Percentiles rank a stretch among this genome's conserved stretches.
Conservation (phyloP, 352 stramenopile genomes). For the Globisporangium polare region DNA sequence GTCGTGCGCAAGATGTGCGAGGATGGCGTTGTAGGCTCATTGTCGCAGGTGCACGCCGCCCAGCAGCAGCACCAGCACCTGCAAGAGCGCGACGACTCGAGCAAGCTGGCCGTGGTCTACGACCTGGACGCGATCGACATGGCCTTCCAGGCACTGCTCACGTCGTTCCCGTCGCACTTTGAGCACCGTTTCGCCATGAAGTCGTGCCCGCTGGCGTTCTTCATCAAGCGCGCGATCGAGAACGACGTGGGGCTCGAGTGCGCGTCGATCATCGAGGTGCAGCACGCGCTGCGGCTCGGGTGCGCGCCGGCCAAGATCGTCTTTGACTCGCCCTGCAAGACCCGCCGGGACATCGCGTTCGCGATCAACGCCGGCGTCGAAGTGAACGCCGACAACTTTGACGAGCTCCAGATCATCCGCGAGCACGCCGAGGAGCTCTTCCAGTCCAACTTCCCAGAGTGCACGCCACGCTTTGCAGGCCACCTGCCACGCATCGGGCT, state of each 20-base stretch:
- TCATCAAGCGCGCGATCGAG: conserved; percentile 72
- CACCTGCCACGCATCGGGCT: conserved; percentile 83
- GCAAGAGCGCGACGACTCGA: conserved; percentile 27
- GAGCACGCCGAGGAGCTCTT: conserved; percentile 87
- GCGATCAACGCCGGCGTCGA: conserved; percentile 82
- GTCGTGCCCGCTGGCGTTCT: conserved; percentile 85
- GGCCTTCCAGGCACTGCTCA: conserved; percentile 71
- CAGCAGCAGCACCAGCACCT: conserved; percentile 12
- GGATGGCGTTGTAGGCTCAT: conserved; percentile 34
- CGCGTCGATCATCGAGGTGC: conserved; percentile 80
- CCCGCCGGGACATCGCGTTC: conserved; percentile 79
- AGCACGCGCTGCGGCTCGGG: conserved; percentile 69
- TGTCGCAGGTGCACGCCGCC: background rate
- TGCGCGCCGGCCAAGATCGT: conserved; percentile 79
- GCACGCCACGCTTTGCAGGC: conserved; percentile 48
- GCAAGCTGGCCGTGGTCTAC: conserved; percentile 75
- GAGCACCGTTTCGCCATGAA: conserved; percentile 90
- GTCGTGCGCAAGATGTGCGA: conserved; percentile 59
- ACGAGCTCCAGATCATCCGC: conserved; percentile 84
- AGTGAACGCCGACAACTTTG: conserved; percentile 90
- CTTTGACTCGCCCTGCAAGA: conserved; percentile 93
- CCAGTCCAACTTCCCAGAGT: conserved; percentile 70
- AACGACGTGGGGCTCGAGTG: conserved; percentile 79
- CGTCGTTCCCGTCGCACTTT: conserved; percentile 83
- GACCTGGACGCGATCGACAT: conserved; percentile 85